Conservation (phyloP, 2,329 filamentous ascomycete species). For the Epichloe sylvatica region DNA sequence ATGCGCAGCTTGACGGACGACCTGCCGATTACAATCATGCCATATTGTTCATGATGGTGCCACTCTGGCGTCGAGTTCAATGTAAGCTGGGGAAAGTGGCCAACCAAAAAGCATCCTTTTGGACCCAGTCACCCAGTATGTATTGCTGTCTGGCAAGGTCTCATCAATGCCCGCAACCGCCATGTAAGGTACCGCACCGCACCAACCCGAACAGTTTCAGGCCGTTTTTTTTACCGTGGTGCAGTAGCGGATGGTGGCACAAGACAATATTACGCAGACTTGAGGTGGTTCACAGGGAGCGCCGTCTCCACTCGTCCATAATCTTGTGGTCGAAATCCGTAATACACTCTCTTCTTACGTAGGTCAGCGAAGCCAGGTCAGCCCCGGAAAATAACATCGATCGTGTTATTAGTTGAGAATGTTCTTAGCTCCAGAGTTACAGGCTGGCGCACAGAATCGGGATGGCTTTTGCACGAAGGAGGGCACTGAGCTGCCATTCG, state of each 20-base stretch:
- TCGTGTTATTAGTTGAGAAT: neutral
- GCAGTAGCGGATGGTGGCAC: neutral
- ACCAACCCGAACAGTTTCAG: slow-evolving; percentile 1
- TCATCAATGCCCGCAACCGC: neutral
- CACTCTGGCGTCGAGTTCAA: neutral
- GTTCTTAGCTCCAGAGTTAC: neutral
- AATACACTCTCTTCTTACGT: no score
- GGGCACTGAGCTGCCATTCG: neutral
- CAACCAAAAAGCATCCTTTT: neutral
- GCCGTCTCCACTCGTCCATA: neutral
- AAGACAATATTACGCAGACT: neutral
- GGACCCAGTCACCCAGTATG: neutral
- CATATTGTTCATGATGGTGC: neutral
- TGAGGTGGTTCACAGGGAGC: neutral
- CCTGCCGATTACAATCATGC: neutral
- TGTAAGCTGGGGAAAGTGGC: neutral
- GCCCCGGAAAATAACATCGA: neutral
- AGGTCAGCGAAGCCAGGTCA: no score
- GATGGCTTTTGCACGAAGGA: neutral
- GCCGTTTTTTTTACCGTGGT: neutral
- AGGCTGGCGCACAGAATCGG: neutral
- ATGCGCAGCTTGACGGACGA: neutral
- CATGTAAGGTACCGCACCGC: slow-evolving; percentile 1
- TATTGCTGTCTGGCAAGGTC: neutral
- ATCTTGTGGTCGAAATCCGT: neutral